Conservation (phyloP, 352 stramenopile genomes). For the Pelagophyceae sp. region DNA sequence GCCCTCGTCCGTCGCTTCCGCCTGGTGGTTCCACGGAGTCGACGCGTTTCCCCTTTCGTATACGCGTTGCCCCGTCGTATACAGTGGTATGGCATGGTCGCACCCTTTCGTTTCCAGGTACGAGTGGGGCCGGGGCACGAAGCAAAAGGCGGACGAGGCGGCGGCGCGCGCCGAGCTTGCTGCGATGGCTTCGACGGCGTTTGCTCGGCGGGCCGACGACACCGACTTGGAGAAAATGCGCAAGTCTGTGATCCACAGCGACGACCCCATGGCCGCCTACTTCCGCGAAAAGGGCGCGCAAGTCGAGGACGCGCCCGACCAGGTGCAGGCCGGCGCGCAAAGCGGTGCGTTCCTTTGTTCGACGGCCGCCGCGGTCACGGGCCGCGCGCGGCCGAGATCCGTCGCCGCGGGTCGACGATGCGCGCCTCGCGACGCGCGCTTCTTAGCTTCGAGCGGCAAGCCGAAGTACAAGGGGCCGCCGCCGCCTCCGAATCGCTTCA, state of each 20-base stretch:
- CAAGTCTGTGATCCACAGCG: constrained; percentile 50
- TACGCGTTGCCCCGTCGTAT: no score
- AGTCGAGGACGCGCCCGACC: constrained; percentile 25
- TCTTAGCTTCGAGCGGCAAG: no score
- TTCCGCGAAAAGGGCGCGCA: constrained; percentile 42
- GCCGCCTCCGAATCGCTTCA: constrained; percentile 70
- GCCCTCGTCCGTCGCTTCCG: no score
- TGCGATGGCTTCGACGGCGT: constrained; percentile 40
- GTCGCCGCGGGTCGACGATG: no score
- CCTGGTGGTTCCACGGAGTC: no score
- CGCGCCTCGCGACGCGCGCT: constrained; percentile 24
- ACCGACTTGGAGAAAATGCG: constrained; percentile 43
- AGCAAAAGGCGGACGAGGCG: constrained; percentile 51
- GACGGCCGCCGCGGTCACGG: no score
- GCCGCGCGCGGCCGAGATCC: no score
- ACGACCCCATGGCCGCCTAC: constrained; percentile 65
- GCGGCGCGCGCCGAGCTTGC: constrained; percentile 41
- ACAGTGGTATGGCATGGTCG: no score
- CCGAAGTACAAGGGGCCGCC: constrained; percentile 62
- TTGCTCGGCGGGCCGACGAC: constrained; percentile 54
- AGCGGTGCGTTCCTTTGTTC: no score
- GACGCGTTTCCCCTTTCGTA: no score
- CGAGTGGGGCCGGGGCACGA: constrained; percentile 46
- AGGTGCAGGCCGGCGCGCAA: background rate
- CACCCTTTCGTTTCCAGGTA: no score